Conservation (phyloP, 768 basidiomycete species). For the Mycena rosella region DNA sequence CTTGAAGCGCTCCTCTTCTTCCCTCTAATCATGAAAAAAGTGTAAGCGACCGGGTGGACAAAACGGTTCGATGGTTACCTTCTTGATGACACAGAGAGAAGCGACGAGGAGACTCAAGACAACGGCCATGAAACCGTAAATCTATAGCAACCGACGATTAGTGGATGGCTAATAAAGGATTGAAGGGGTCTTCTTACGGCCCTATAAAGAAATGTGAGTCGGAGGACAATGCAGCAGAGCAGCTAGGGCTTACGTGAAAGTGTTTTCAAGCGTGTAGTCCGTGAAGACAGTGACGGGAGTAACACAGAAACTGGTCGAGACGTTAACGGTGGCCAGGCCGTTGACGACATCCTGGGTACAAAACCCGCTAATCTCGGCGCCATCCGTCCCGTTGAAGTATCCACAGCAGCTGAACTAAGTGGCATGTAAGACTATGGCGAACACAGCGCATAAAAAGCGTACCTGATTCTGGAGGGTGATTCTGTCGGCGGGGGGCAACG, state of each 20-base stretch:
- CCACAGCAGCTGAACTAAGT: constrained; percentile 87
- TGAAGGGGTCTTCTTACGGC: constrained; percentile 50
- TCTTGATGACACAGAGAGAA: constrained; percentile 89
- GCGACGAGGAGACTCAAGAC: constrained; percentile 81
- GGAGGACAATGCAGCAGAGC: neutral
- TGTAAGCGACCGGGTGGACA: neutral
- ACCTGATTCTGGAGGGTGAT: constrained; percentile 82
- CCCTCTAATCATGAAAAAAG: constrained; percentile 60
- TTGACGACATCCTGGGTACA: constrained; percentile 63
- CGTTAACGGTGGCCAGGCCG: constrained; percentile 51
- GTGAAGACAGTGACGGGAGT: constrained; percentile 75
- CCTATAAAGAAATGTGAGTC: constrained; percentile 45
- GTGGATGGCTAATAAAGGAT: neutral
- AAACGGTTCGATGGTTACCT: constrained; percentile 53
- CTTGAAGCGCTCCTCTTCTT: constrained; percentile 87
- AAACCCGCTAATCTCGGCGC: constrained; percentile 73
- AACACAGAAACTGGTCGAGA: constrained; percentile 74
- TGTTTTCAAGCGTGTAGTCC: constrained; percentile 80
- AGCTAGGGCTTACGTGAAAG: constrained; percentile 79
- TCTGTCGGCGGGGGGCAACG: constrained; percentile 58
- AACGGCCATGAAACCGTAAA: constrained; percentile 89
- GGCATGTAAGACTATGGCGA: constrained; percentile 4
- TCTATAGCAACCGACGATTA: constrained; percentile 47
- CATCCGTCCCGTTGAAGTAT: constrained; percentile 78
- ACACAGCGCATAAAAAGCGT: constrained; percentile 35